Percentiles rank a stretch among this genome's conserved stretches.
Conservation (phyloP, 148 eudicot genomes). For the Nyssa sinensis region DNA sequence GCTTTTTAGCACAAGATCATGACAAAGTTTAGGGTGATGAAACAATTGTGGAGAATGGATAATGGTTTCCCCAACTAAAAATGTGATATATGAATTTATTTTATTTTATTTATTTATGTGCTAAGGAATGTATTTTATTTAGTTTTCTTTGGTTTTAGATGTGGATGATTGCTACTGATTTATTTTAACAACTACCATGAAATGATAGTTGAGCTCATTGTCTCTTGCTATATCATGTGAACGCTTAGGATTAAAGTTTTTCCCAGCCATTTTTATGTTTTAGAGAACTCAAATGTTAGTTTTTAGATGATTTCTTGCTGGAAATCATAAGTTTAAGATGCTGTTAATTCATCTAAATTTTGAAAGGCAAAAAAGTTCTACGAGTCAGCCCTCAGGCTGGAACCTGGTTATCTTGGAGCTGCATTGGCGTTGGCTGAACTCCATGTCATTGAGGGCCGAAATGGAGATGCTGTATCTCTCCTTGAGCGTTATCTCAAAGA, state of each 20-base stretch:
- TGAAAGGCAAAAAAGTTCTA: slow-evolving; percentile 89
- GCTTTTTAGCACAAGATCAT: background rate
- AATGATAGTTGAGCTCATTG: too few relatives aligned
- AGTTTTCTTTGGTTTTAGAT: background rate
- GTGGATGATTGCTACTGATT: background rate
- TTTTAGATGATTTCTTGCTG: background rate
- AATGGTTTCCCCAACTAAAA: background rate
- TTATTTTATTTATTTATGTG: too few relatives aligned
- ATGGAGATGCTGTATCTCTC: slow-evolving; percentile 86
- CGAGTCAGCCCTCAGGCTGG: slow-evolving; percentile 93
- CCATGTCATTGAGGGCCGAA: slow-evolving; percentile 92
- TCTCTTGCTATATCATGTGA: too few relatives aligned
- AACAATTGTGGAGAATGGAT: background rate
- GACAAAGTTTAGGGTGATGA: background rate
- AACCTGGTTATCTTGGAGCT: slow-evolving; percentile 96
- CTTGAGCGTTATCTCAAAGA: slow-evolving; percentile 93
- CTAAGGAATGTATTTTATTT: background rate
- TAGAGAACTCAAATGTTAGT: background rate
- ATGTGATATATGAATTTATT: background rate
- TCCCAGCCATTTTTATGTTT: too few relatives aligned
- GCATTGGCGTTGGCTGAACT: slow-evolving; percentile 97
- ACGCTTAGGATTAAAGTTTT: too few relatives aligned
- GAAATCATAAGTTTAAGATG: background rate
- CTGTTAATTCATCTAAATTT: background rate
- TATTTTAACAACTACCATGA: too few relatives aligned